Base-by-base conservation (phyloP, 2,329 filamentous ascomycete species). In the Aspergillus thermomutatus region DNA sequence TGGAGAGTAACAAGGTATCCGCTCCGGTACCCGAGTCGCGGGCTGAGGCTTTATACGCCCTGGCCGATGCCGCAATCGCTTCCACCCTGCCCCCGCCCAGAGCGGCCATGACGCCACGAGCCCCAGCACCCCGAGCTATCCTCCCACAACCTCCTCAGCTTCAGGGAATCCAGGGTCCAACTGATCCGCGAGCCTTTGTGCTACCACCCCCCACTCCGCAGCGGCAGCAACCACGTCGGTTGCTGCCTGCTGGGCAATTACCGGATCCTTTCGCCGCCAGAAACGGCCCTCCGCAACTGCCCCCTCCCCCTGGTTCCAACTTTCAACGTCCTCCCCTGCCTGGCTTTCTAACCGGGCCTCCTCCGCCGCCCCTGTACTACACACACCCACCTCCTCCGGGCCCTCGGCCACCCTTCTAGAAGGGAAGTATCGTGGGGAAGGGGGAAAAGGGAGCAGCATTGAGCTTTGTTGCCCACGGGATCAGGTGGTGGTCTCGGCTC, bases 31-130 rank as follows among this genome's bases (percentile, higher is more conserved):
- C 51, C 37, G 65, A 62, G 49, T 58, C 54, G 50, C 62, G 50
- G 23, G 62, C 64, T 51, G 63, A 60, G n/a, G 72, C 71, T 17
- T 62, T 77, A 45, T 67, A 64, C 34, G 64, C 71, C 3, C 65
- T 77, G 53, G 75, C 74, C 28, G 74, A 76, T 53, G 66, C 64
- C 17, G 66, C 69, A 60, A 51, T 74, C 70, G 67, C 69, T 49
- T 67, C 68, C 43, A 56, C 61, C 7, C 65, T 67, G n/a, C 65
- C 63, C 26, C 58, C 58, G 45, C 53, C 60, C 25, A 50, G 60
- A 28, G 52, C 81, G 53, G 79, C 83, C 62, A 76, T 62, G 72
- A 81, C 51, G 75, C 77, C 50, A 70, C 79, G 50, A 62, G 81
- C 59, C 64, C 72, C 63, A 50, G 34, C 61, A 2, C 71, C 69